Evolutionary conservation across 257 asterid genomes (phyloP).

Genomic region (Nicotiana tabacum): DNA sequence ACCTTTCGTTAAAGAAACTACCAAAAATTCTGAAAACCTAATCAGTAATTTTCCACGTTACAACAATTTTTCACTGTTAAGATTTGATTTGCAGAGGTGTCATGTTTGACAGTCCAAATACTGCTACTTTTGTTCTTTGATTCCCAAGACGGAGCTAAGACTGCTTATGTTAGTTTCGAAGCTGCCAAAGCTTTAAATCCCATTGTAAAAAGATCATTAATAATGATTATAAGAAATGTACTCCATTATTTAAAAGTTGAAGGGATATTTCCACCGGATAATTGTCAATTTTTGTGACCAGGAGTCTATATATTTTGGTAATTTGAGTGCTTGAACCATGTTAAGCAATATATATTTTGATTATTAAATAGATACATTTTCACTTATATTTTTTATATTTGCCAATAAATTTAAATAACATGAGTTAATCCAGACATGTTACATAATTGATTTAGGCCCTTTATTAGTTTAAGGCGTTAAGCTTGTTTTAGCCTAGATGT

Average conservation of each 20-base stretch:
- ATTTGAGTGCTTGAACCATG: neutral
- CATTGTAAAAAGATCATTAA: neutral
- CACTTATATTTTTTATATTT: neutral
- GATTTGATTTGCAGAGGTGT: slow-evolving; percentile 32
- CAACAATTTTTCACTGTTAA: slow-evolving; percentile 21
- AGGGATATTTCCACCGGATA: neutral
- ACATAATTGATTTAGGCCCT: neutral
- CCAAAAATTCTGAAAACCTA: neutral
- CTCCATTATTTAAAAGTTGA: neutral
- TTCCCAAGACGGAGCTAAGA: neutral
- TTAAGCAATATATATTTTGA: neutral
- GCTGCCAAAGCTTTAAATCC: neutral
- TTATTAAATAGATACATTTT: neutral
- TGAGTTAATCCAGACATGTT: neutral
- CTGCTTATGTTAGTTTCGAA: slow-evolving; percentile 7
- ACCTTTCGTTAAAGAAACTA: neutral
- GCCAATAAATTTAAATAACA: neutral
- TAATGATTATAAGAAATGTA: too few relatives aligned
- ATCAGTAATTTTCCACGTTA: neutral
- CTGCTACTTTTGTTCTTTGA: slow-evolving; percentile 10
- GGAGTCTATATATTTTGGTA: neutral
- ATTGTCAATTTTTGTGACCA: neutral
- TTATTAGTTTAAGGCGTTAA: neutral
- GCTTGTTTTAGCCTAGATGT: too few relatives aligned
- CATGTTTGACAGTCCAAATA: slow-evolving; percentile 16